phyloP scores from a whole-genome alignment of 768 basidiomycete species.

The Cystobasidium tubakii region DNA sequence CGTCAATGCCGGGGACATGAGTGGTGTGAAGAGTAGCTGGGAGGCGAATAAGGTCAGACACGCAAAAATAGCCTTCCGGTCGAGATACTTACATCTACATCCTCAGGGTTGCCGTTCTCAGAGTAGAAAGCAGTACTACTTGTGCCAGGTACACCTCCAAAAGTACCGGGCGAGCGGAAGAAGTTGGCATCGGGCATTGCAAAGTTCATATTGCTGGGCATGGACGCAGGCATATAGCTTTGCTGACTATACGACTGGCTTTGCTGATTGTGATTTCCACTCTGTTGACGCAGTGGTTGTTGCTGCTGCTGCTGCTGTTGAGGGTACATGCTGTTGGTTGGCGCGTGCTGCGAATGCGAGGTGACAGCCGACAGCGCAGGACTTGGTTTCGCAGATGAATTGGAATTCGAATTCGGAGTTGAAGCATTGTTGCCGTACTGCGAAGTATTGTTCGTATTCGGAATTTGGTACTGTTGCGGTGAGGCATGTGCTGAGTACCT shows the following conservation, averaged over 20 bases:
- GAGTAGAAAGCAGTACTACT: constrained; percentile 27
- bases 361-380: constrained; percentile 3
- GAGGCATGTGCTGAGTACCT: neutral
- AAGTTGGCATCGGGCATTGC: constrained; percentile 23
- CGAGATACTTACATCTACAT: neutral
- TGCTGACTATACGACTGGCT: neutral
- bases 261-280: neutral
- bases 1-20: constrained; percentile 51
- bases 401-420: neutral
- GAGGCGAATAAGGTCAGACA: neutral
- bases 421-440: neutral
- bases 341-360: constrained; percentile 1
- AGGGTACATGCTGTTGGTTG: neutral
- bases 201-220: constrained; percentile 10
- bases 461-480: neutral
- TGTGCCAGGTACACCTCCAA: constrained; percentile 4
- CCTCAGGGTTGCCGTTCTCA: constrained; percentile 17
- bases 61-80: neutral
- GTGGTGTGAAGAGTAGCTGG: constrained; percentile 49
- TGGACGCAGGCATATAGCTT: neutral
- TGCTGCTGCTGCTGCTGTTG: neutral
- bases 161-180: neutral
- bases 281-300: neutral
- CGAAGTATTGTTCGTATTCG: neutral
- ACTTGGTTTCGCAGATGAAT: constrained; percentile 12